Conservation (phyloP, 495 filamentous ascomycete species). For the Jackrogersella multiformis region DNA sequence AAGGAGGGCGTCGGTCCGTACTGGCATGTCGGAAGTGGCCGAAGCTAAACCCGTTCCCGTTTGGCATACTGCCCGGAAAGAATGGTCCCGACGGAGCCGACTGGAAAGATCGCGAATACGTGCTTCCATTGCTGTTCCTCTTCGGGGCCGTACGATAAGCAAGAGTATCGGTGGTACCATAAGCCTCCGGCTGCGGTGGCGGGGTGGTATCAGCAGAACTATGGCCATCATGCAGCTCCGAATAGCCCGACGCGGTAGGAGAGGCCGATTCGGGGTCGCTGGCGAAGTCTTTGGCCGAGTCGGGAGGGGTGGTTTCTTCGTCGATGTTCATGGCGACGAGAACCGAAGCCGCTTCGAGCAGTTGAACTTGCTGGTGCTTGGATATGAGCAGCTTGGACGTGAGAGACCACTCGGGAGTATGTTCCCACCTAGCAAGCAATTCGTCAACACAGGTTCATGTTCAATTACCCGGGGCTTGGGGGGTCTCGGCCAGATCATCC, state of each 20-base stretch:
- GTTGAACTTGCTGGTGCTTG: conserved; percentile 98
- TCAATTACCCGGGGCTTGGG: conserved; percentile 43
- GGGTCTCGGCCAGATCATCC: conserved; percentile 33
- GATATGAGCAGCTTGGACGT: conserved; percentile 98
- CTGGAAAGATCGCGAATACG: conserved; percentile 85
- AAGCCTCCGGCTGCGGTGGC: conserved; percentile 67
- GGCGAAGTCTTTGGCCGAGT: conserved; percentile 68
- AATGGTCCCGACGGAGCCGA: conserved; percentile 69
- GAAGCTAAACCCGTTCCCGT: conserved; percentile 58
- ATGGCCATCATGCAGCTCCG: conserved; percentile 72
- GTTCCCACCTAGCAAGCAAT: conserved; percentile 87
- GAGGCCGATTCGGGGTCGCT: conserved; percentile 86
- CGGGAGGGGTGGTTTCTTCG: conserved; percentile 63
- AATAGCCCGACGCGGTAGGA: conserved; percentile 79
- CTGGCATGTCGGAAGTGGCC: conserved; percentile 65
- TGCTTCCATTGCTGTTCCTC: conserved; percentile 71
- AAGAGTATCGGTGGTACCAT: conserved; percentile 48
- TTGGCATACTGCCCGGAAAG: conserved; percentile 60
- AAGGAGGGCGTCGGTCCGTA: conserved; percentile 66
- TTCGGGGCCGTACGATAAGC: conserved; percentile 63
- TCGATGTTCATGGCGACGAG: conserved; percentile 87
- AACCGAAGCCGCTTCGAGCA: conserved; percentile 95
- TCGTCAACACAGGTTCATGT: conserved; percentile 50
- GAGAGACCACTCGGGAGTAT: conserved; percentile 96
- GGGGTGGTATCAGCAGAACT: conserved; percentile 77